phyloP scores from a whole-genome alignment of 768 basidiomycete genomes.

The Asterophora parasitica region DNA sequence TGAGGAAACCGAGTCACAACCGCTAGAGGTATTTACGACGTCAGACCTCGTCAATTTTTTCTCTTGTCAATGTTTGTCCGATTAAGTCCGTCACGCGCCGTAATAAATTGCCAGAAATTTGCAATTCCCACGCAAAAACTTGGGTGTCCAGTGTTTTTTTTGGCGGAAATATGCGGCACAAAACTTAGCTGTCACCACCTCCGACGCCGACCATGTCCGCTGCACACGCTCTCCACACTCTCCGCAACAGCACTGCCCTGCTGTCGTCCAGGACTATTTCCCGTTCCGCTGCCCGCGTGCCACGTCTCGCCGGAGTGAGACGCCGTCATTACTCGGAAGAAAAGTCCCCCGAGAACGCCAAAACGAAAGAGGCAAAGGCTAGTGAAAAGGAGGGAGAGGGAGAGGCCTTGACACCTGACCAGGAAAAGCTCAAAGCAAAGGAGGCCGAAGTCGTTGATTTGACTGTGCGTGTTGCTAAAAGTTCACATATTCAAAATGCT shows the following conservation, averaged over 20 bases:
- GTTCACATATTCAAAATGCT: not conserved
- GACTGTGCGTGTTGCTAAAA: conserved; percentile 48
- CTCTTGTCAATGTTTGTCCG: conserved; percentile 2
- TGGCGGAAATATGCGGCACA: conserved; percentile 15
- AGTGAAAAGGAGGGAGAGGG: conserved; percentile 21
- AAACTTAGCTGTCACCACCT: not conserved
- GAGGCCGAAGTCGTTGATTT: conserved; percentile 80
- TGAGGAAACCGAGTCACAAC: conserved; percentile 7
- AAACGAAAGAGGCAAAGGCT: conserved; percentile 22
- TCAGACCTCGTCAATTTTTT: conserved; percentile 3
- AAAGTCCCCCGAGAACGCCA: conserved; percentile 28
- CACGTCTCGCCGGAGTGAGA: conserved; percentile 22
- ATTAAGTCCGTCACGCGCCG: conserved; percentile 1
- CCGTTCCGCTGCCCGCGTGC: conserved; percentile 28
- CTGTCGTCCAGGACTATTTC: conserved; percentile 45
- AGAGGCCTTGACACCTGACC: conserved; percentile 18
- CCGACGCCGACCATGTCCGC: conserved; percentile 26
- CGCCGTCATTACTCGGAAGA: conserved; percentile 60
- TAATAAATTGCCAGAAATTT: conserved; percentile 7
- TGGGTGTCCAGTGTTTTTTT: conserved; percentile 14
- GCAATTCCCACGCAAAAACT: conserved; percentile 8
- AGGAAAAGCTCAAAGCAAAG: conserved; percentile 71
- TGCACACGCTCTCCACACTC: conserved; percentile 42
- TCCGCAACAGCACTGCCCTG: conserved; percentile 59
- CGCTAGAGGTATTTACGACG: not conserved